Evolutionary conservation across 2,329 filamentous ascomycete species (phyloP), one percentile per base, ranked within the genome.

Genomic region (Capronia epimyces): DNA sequence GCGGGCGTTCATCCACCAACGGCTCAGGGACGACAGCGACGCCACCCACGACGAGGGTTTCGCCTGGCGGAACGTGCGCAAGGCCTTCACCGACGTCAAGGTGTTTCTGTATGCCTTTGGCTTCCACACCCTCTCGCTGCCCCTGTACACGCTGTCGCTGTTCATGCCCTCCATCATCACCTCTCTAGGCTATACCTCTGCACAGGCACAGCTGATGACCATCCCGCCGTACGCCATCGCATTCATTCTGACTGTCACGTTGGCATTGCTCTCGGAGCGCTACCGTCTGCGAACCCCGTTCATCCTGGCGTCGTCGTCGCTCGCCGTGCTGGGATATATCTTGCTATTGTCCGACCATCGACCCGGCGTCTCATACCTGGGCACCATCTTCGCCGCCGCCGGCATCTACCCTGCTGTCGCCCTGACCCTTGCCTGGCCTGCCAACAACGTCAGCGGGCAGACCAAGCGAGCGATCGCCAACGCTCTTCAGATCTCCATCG

Each of bases 51-150:
- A 83, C 42, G 86, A 91, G 21, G 39, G 20, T 16, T 42, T 42
- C 61, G 77, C 70, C 2, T 90, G 86, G 87, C 65, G 59, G 0
- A 81, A 82, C 16, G 86, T 89, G 0, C 50, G 66, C 20, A 71
- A 78, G 15, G 85, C 86, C 0, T 65, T 87, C 34, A 78, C 74
- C 12, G 83, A 90, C 59, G 78, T 79, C 1, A 87, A 83, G 62
- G 82, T 82, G 61, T 87, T 81, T 82, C 72, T 89, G 0, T 89
- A 89, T 57, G 82, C 83, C 0, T 64, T 87, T 0, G 79, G 76
- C 0, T 88, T 87, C 60, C 84, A 89, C 63, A 87, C 83, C 3
- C 81, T 88, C 74, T 84, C 80, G 50, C 66, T 89, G 74, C 81
- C 67, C 67, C 21, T 61, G 16, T 72, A 72, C 51, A 71, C 70